phyloP scores from a whole-genome alignment of 495 filamentous ascomycete genomes.

The Clavariopsis aquatica region DNA sequence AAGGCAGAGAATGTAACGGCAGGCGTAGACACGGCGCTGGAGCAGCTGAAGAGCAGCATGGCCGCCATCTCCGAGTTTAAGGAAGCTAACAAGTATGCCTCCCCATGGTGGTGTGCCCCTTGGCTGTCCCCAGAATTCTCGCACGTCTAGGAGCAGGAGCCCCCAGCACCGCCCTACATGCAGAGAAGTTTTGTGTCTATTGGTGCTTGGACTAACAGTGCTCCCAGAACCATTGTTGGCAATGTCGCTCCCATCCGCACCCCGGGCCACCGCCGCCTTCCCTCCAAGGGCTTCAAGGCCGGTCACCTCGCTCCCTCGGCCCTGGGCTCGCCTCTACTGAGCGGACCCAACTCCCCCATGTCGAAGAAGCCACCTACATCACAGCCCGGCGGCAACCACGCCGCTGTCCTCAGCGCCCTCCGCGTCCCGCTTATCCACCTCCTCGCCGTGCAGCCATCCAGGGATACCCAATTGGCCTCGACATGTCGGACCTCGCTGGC shows the following conservation, averaged over 20 bases:
- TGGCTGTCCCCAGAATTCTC: background rate
- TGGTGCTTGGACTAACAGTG: slow-evolving; percentile 19
- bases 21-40: slow-evolving; percentile 44
- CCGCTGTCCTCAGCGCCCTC: slow-evolving; percentile 35
- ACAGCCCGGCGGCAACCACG: slow-evolving; percentile 32
- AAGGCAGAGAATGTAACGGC: slow-evolving; percentile 30
- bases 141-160: background rate
- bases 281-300: slow-evolving; percentile 32
- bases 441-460: slow-evolving; percentile 41
- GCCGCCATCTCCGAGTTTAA: slow-evolving; percentile 44
- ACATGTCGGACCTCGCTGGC: slow-evolving; percentile 36
- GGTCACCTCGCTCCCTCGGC: slow-evolving; percentile 19
- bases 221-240: slow-evolving; percentile 34
- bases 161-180: background rate
- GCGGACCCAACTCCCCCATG: slow-evolving; percentile 26
- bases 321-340: slow-evolving; percentile 27
- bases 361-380: slow-evolving; percentile 39
- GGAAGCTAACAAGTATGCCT: slow-evolving; percentile 44
- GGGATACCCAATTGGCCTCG: slow-evolving; percentile 21
- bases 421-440: slow-evolving; percentile 40
- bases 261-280: slow-evolving; percentile 31
- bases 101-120: slow-evolving; percentile 7
- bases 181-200: background rate
- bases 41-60: slow-evolving; percentile 43
- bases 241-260: slow-evolving; percentile 28